These are phyloP conservation scores for Cerioporus squamosus DNA, from an alignment of 1,284 basidiomycete genomes.

Conservation along the genomic window DNA sequence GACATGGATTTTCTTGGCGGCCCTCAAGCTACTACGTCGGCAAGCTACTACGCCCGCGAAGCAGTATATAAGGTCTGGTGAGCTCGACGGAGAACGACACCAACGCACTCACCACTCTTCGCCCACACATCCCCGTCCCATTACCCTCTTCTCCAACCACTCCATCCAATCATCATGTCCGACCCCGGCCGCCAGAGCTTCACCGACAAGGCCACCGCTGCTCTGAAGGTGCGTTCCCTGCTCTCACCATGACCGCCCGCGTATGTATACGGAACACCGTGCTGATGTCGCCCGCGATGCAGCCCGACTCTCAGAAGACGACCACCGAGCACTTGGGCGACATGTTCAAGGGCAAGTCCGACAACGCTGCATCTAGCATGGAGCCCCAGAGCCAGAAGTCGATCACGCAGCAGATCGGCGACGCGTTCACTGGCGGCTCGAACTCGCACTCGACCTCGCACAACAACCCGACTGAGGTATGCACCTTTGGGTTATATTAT, in stretches of 20 bases:
- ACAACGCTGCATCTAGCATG: conserved; percentile 37
- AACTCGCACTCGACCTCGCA: too few species aligned
- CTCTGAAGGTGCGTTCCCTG: conserved; percentile 37
- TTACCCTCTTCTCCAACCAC: neutral
- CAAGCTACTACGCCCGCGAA: too few species aligned
- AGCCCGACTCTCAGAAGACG: conserved; percentile 42
- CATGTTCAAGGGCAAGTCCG: conserved; percentile 39
- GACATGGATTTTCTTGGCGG: too few species aligned
- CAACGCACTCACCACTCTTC: too few species aligned
- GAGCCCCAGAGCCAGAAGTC: conserved; percentile 53
- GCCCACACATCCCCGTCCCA: too few species aligned
- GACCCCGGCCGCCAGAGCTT: conserved; percentile 45
- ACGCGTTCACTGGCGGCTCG: conserved; percentile 45
- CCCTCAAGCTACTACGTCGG: too few species aligned
- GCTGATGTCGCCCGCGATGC: neutral
- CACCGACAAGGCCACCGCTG: conserved; percentile 45
- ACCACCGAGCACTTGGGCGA: conserved; percentile 42
- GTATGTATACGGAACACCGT: too few species aligned
- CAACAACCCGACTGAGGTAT: conserved; percentile 31
- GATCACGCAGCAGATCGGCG: conserved; percentile 41
- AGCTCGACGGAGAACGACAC: too few species aligned
- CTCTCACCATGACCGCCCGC: neutral
- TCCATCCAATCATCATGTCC: conserved; percentile 33
- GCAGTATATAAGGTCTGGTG: too few species aligned
- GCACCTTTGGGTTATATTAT: neutral